These are phyloP conservation scores for Xylariaceae sp. DNA, from an alignment of 2,329 filamentous ascomycete species.

Conservation along the genomic window DNA sequence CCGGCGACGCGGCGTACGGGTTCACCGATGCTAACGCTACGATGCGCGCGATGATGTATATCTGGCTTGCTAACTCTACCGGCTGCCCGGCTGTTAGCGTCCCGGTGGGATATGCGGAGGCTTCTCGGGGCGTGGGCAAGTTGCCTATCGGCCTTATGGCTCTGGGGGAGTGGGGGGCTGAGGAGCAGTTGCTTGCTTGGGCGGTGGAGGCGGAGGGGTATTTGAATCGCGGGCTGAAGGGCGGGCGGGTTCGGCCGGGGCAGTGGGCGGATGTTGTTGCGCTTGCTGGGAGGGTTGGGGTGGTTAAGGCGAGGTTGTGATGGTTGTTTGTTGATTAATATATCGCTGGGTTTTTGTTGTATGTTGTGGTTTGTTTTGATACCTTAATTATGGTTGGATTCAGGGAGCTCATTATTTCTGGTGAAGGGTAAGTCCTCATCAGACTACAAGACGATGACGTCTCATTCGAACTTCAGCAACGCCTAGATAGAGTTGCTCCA, in stretches of 20 bases:
- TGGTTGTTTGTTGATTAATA: not conserved
- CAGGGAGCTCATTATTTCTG: too few relatives aligned
- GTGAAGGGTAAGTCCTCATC: too few relatives aligned
- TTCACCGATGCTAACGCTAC: constrained; percentile 68
- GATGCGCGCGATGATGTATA: constrained; percentile 78
- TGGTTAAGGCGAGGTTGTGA: not conserved
- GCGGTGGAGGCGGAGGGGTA: constrained; percentile 55
- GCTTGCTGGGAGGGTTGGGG: constrained; percentile 28
- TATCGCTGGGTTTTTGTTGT: not conserved
- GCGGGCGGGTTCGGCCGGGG: constrained; percentile 47
- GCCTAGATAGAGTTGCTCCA: too few relatives aligned
- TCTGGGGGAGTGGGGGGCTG: constrained; percentile 62
- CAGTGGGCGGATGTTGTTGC: constrained; percentile 57
- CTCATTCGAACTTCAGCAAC: too few relatives aligned
- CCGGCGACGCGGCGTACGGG: constrained; percentile 63
- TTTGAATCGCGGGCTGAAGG: constrained; percentile 45
- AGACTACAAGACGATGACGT: too few relatives aligned
- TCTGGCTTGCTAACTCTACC: constrained; percentile 77
- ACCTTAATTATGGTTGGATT: too few relatives aligned
- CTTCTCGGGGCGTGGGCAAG: constrained; percentile 53
- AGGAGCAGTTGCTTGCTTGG: constrained; percentile 60
- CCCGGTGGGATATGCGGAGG: constrained; percentile 69
- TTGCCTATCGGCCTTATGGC: constrained; percentile 60
- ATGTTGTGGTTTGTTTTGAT: too few relatives aligned
- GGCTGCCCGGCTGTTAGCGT: constrained; percentile 72